phyloP scores from a whole-genome alignment of 179 eudicot genomes.

The Pouteria campechiana region DNA sequence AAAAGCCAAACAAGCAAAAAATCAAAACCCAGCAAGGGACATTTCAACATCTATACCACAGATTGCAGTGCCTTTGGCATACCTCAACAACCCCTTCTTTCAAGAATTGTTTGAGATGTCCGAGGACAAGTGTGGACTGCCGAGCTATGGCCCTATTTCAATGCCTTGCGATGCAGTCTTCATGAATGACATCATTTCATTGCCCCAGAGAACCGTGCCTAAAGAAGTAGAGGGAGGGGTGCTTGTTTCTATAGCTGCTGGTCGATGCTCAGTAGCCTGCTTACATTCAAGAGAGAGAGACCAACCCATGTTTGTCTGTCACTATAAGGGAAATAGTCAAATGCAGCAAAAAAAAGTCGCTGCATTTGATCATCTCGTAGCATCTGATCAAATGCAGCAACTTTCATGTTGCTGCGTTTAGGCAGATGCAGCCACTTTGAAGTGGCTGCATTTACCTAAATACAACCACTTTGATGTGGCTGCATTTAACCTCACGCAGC shows the following conservation, averaged over 20 bases:
- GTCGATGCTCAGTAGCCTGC: too few species aligned
- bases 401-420: too few species aligned
- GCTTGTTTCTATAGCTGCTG: slow-evolving; percentile 1
- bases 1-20: neutral
- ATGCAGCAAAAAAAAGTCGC: too few species aligned
- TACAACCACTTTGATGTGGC: too few species aligned
- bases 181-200: slow-evolving; percentile 7
- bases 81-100: slow-evolving; percentile 10
- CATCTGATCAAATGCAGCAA: too few species aligned
- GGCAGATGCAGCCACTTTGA: too few species aligned
- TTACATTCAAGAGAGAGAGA: too few species aligned
- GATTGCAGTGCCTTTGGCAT: slow-evolving; percentile 14
- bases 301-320: too few species aligned
- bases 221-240: slow-evolving; percentile 3
- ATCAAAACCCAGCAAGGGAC: slow-evolving; percentile 4
- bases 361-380: too few species aligned
- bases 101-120: slow-evolving; percentile 7
- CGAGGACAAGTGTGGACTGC: slow-evolving; percentile 15
- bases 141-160: slow-evolving; percentile 8
- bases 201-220: slow-evolving; percentile 2
- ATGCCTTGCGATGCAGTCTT: slow-evolving; percentile 10
- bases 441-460: too few species aligned
- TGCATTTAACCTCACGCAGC: too few species aligned
- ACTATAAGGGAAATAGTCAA: too few species aligned
- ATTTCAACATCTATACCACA: slow-evolving; percentile 6